Evolutionary conservation across 192 early-diverging fungal species (phyloP).

Genomic region (Backusella psychrophila): DNA sequence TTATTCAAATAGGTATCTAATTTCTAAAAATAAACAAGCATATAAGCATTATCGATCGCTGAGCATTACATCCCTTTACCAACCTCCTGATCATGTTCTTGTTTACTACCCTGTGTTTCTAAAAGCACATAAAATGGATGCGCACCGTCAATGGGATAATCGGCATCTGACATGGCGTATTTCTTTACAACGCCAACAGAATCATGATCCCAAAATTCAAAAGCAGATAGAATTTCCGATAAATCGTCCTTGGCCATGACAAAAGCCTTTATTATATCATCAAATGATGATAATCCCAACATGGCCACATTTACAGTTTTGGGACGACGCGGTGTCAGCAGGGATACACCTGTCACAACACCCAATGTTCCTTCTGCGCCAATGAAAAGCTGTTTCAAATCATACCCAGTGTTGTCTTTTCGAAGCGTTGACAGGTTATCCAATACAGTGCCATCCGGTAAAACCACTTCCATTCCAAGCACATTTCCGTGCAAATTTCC

Average conservation of each 20-base stretch:
- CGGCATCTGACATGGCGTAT: conserved; percentile 54
- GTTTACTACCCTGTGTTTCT: conserved; percentile 88
- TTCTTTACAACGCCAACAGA: conserved; percentile 71
- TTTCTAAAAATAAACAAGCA: conserved; percentile 47
- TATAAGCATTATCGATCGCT: not conserved
- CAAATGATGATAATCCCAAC: conserved; percentile 72
- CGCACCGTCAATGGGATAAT: conserved; percentile 57
- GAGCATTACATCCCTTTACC: not conserved
- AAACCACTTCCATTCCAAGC: conserved; percentile 85
- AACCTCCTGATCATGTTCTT: conserved; percentile 85
- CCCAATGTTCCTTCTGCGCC: conserved; percentile 96
- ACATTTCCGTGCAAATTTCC: conserved; percentile 93
- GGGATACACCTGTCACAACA: conserved; percentile 88
- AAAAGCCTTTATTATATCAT: conserved; percentile 80
- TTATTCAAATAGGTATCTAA: conserved; percentile 70
- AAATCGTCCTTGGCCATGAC: conserved; percentile 70
- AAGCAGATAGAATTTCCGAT: conserved; percentile 92
- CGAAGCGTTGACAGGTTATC: conserved; percentile 78
- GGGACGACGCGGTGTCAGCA: conserved; percentile 75
- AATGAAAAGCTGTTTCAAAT: conserved; percentile 98
- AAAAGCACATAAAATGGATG: conserved; percentile 88
- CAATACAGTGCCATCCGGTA: conserved; percentile 88
- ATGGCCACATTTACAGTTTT: conserved; percentile 70
- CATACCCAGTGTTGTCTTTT: conserved; percentile 98
- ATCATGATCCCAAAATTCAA: conserved; percentile 92